phyloP scores from a whole-genome alignment of 208 protist genomes.

The Trichomonas vaginalis region DNA sequence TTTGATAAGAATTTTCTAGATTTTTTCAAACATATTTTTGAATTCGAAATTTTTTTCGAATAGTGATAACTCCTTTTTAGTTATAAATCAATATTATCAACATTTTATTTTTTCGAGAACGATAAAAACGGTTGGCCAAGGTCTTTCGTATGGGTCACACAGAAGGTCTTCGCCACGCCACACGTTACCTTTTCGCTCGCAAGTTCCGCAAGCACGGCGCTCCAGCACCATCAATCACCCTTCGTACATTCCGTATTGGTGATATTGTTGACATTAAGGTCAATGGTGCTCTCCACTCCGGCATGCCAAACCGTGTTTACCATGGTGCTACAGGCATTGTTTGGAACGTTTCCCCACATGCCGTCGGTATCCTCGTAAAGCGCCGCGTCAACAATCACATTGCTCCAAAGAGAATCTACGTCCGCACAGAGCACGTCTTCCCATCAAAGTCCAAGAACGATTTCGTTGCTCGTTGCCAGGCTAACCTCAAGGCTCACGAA shows the following conservation, averaged over 20 bases:
- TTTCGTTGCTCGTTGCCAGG: constrained; percentile 49
- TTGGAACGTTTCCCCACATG: constrained; percentile 93
- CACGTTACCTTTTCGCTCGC: constrained; percentile 84
- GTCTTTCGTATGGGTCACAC: constrained; percentile 61
- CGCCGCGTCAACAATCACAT: constrained; percentile 87
- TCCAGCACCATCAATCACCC: constrained; percentile 65
- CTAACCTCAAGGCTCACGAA: constrained; percentile 25
- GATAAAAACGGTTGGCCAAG: background rate
- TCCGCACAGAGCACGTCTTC: constrained; percentile 95
- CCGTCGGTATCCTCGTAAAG: constrained; percentile 96
- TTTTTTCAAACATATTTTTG: too few species aligned
- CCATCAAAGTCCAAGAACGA: constrained; percentile 60
- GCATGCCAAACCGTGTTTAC: constrained; percentile 99
- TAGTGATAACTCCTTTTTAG: too few species aligned
- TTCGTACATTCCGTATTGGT: constrained; percentile 84
- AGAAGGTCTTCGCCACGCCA: constrained; percentile 84
- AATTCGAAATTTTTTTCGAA: too few species aligned
- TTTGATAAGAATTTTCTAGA: too few species aligned
- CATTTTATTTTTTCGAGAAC: too few species aligned
- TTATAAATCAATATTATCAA: too few species aligned
- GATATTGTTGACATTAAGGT: constrained; percentile 95
- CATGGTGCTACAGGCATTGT: constrained; percentile 97
- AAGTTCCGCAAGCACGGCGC: constrained; percentile 79
- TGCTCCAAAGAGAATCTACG: constrained; percentile 95
- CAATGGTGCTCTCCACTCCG: constrained; percentile 82